Base-by-base conservation (phyloP, 768 basidiomycete genomes). In the Cystobasidium onofrii region DNA sequence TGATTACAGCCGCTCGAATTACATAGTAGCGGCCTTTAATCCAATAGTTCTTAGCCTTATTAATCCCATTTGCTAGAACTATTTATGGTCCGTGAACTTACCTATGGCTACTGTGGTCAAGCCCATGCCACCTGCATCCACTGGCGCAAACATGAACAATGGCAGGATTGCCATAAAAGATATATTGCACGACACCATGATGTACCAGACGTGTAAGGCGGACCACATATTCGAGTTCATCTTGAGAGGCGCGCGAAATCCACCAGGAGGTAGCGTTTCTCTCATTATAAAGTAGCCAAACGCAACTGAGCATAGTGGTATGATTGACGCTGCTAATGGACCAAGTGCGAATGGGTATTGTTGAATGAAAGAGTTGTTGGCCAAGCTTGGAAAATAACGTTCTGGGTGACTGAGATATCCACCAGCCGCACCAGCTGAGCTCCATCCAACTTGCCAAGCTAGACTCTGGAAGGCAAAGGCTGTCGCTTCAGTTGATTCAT, bases 361-460 rank as follows among this genome's bases (percentile, higher is more conserved):
- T 33, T 31, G 50, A 54, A 70, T 29, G 33, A 70, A 55, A 4
- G 43, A 18, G 25, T 33, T 54, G 23, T 54, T 15, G 25, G 3
- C 13, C 23, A 70, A 50, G 52, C 43, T 25, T 12, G 44, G 46
- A 25, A 54, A 54, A 29, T n/a, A 18, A 2, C 66, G 44, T 50
- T 70, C 66, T 18, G 25, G 3, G 25, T 70, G 66, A n/a, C 46
- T 54, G 27, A 70, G 66, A 17, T 55, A 70, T 3, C 66, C 66
- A 4, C 66, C 66, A 20, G 46, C 66, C n/a, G 54, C 27, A 6
- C 13, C 43, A 2, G 66, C 66, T 13, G 29, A 27, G 29, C 66
- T 52, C 66, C 66, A 70, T 3, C 66, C 66, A 17, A 43, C 34
- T 46, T 70, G 66, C 66, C 66, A 70, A 54, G 46, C 44, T n/a